Percentiles rank a stretch among this genome's conserved stretches.
Conservation (phyloP, 495 filamentous ascomycete species). For the Hyaloscypha variabilis region DNA sequence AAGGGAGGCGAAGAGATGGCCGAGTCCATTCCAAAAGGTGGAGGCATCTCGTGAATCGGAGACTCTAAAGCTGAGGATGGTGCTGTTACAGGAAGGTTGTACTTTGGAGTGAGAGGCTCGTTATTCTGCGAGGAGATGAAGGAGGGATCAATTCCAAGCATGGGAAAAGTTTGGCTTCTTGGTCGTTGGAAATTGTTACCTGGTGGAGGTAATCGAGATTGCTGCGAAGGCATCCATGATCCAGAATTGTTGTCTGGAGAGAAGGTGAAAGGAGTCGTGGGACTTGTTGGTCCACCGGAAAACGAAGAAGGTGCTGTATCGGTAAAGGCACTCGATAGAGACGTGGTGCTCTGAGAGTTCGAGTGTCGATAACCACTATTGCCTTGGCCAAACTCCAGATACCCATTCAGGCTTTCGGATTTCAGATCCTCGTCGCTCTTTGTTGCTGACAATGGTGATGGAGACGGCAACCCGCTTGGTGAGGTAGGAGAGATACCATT, state of each 20-base stretch:
- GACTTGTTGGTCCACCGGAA: constrained; percentile 76
- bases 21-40: constrained; percentile 55
- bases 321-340: constrained; percentile 58
- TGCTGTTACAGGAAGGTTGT: constrained; percentile 55
- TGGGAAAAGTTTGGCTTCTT: constrained; percentile 90
- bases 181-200: constrained; percentile 68
- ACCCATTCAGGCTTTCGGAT: constrained; percentile 43
- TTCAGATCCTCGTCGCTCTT: constrained; percentile 62
- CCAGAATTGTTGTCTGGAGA: constrained; percentile 73
- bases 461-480: constrained; percentile 61
- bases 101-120: constrained; percentile 69
- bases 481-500: constrained; percentile 75
- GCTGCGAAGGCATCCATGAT: constrained; percentile 69
- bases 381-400: constrained; percentile 41
- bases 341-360: constrained; percentile 57
- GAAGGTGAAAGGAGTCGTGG: constrained; percentile 81
- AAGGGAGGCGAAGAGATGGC: constrained; percentile 51
- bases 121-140: constrained; percentile 67
- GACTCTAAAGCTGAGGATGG: constrained; percentile 71
- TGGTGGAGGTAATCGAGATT: constrained; percentile 59
- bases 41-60: constrained; percentile 60
- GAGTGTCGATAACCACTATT: constrained; percentile 53
- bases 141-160: constrained; percentile 65
- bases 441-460: constrained; percentile 67
- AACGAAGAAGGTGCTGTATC: constrained; percentile 67